Evolutionary conservation across 306 rosid species (phyloP), one percentile per base, ranked within the genome.

Genomic region (Dalbergia oliveri): DNA sequence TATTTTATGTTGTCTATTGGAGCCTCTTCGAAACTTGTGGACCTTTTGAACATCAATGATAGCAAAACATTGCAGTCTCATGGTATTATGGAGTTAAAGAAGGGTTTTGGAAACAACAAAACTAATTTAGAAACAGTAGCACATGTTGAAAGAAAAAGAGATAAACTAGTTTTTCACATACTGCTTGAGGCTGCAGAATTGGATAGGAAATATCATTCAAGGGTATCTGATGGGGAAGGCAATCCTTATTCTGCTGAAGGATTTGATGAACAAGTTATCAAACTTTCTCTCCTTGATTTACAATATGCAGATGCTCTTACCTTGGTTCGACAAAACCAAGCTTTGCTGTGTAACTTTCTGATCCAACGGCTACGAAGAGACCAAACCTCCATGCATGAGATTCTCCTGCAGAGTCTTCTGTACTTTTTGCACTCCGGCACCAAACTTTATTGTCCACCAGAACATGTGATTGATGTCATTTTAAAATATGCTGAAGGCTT

Each of bases 141-240:
- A 65, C 78, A 75, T 62, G 84, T 94, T 58, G 98, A 94, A 81
- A 88, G 87, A 80, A 85, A 86, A 82, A 90, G 97, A 78, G 98
- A 94, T 80, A 88, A 85, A 88, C 76, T 87, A 58, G 97, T 92
- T 86, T 91, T 94, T 74, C 88, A 89, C 75, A 85, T 87, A 78
- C 81, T 94, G 83, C 93, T 92, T 21, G 93, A 94, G 86, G 98
- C 98, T 72, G 97, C 97, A 39, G 97, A 92, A 75, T 82, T 92
- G 81, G 98, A 94, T 72, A 88, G 88, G 83, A 85, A 89, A 77
- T 94, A 87, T 80, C 84, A 73, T 80, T 79, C 67, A 43, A 86
- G 70, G 64, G 69, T 83, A 77, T 88, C 96, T 35, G 81, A 82
- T 87, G 86, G 72, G 14, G 88, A 85, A 59, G 69, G 23, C 73